phyloP scores from a whole-genome alignment of 1,139 yeast genomes.

The Magnusiomyces clavatus region DNA sequence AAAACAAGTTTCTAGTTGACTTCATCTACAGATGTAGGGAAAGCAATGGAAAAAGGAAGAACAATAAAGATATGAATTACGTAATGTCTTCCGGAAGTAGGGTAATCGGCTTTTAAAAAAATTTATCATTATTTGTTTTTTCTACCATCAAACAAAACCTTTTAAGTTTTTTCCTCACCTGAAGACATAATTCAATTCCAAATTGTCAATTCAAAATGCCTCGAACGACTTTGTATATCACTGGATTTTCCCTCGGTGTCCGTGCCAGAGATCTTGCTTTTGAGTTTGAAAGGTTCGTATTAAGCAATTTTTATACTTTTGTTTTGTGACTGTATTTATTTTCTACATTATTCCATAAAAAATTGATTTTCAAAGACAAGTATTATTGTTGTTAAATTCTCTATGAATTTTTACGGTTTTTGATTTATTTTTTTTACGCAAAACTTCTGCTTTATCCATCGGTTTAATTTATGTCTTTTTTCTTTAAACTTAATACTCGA shows the following conservation, averaged over 20 bases:
- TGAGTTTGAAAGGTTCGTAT: constrained; percentile 59
- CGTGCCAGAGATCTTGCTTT: constrained; percentile 62
- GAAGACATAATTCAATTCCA: too few relatives aligned
- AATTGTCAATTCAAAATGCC: not conserved
- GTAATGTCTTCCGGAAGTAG: not conserved
- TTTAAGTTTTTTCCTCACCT: too few relatives aligned
- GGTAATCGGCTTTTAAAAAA: not conserved
- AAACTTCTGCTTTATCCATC: not conserved
- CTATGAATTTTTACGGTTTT: not conserved
- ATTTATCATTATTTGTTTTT: not conserved
- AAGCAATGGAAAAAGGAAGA: too few relatives aligned
- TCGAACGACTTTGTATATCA: constrained; percentile 48
- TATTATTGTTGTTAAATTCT: too few relatives aligned
- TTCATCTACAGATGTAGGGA: too few relatives aligned
- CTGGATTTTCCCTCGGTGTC: constrained; percentile 51
- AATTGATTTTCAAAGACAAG: constrained; percentile 4
- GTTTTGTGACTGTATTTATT: constrained; percentile 6
- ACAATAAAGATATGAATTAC: too few relatives aligned
- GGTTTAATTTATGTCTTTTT: too few relatives aligned
- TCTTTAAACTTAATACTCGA: too few relatives aligned
- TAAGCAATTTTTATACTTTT: constrained; percentile 2
- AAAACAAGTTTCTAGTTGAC: too few relatives aligned
- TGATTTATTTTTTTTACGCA: not conserved
- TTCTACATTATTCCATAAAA: too few relatives aligned
- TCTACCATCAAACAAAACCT: not conserved